These are phyloP conservation scores for Candolleomyces eurysporus DNA, from an alignment of 768 basidiomycete genomes.

Conservation along the genomic window DNA sequence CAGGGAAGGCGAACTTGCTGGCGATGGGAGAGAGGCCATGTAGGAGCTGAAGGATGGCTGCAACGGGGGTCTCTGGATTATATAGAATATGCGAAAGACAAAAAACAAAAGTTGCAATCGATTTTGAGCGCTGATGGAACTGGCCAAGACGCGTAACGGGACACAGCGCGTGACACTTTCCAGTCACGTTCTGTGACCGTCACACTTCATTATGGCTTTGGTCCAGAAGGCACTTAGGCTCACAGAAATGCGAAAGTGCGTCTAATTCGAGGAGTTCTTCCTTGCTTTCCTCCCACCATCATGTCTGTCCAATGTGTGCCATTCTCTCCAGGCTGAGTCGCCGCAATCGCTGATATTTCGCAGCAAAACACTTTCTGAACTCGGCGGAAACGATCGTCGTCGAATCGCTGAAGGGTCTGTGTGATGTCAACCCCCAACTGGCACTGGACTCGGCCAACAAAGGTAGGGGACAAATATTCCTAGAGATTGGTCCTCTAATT, in stretches of 20 bases:
- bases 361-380: slow-evolving; percentile 80
- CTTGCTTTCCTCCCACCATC: slow-evolving; percentile 16
- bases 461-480: slow-evolving; percentile 39
- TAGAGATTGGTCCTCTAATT: slow-evolving; percentile 10
- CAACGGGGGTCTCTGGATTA: background rate
- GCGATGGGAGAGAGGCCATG: slow-evolving; percentile 50
- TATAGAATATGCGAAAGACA: slow-evolving; percentile 6
- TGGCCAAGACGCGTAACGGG: slow-evolving; percentile 10
- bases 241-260: no score
- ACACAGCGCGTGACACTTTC: background rate
- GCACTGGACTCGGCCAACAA: slow-evolving; percentile 69
- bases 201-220: background rate
- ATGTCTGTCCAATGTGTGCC: slow-evolving; percentile 39
- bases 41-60: background rate
- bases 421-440: slow-evolving; percentile 67
- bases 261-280: no score
- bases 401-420: slow-evolving; percentile 76
- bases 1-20: slow-evolving; percentile 44
- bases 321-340: background rate
- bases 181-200: slow-evolving; percentile 8
- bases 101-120: slow-evolving; percentile 5
- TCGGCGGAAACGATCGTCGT: slow-evolving; percentile 65
- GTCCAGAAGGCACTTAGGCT: no score
- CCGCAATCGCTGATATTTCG: background rate
- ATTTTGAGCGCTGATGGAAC: slow-evolving; percentile 5